A percentile compares a stretch with the other conserved stretches of the same genome.
These are phyloP conservation scores for Ambrosia trifida DNA, from an alignment of 129 eudicot genomes.

Conservation along the genomic window DNA sequence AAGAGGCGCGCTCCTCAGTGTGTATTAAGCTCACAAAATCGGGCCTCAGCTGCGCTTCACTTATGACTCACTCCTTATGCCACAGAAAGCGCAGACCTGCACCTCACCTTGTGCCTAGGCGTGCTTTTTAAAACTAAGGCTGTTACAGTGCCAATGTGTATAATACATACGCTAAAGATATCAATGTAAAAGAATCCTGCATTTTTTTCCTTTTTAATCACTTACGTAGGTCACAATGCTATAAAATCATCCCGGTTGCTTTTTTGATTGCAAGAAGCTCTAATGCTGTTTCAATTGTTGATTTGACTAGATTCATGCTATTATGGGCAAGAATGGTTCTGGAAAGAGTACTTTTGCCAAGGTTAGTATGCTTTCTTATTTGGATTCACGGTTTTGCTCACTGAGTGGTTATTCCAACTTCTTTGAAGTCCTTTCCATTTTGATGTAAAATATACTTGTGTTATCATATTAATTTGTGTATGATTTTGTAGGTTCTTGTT, in stretches of 20 bases:
- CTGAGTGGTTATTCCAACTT: neutral
- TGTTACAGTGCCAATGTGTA: neutral
- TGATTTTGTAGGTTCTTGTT: conserved; percentile 74
- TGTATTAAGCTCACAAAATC: too few species aligned
- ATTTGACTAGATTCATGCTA: conserved; percentile 76
- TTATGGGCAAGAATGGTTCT: conserved; percentile 99
- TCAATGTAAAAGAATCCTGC: neutral
- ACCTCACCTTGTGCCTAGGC: too few species aligned
- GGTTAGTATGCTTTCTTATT: conserved; percentile 50
- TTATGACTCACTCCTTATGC: too few species aligned
- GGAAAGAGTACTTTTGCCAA: conserved; percentile 99
- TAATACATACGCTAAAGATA: neutral
- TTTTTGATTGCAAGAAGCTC: neutral
- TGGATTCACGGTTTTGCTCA: neutral
- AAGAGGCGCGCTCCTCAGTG: too few species aligned
- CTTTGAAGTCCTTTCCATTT: neutral
- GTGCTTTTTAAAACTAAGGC: neutral
- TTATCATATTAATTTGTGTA: neutral
- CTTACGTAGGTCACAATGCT: neutral
- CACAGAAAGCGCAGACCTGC: too few species aligned
- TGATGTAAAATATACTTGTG: conserved; percentile 3
- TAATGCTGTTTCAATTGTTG: conserved; percentile 23
- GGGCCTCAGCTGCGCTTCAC: too few species aligned
- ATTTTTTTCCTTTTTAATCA: neutral
- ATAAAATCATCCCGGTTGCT: neutral